A percentile compares a stretch with the other conserved stretches of the same genome.
Evolutionary conservation across 148 eudicot genomes (phyloP).

Genomic region (Simmondsia chinensis): DNA sequence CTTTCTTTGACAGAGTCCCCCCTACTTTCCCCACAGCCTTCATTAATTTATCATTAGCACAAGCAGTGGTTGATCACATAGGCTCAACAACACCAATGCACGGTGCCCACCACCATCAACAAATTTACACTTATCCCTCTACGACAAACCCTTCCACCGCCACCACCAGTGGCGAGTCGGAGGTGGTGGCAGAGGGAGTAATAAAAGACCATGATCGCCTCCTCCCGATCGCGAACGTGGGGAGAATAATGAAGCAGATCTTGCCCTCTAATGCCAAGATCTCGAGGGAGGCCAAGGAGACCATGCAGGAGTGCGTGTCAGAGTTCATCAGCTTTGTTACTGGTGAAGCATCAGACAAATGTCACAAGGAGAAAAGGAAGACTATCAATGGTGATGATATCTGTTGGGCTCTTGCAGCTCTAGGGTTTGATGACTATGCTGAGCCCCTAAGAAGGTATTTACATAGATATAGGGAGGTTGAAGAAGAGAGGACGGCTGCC

Average conservation of each 20-base stretch:
- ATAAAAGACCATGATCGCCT: constrained; percentile 61
- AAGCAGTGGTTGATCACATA: no score
- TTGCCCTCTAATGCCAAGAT: constrained; percentile 50
- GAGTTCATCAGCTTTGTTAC: constrained; percentile 78
- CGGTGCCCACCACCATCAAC: no score
- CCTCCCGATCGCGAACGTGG: constrained; percentile 69
- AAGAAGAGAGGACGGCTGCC: no score
- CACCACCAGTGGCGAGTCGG: no score
- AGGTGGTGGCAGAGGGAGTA: no score
- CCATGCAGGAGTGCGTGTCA: constrained; percentile 70
- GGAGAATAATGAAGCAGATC: constrained; percentile 68
- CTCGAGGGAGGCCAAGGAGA: constrained; percentile 74
- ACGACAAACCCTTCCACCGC: no score
- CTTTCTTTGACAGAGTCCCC: no score
- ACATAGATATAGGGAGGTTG: constrained; percentile 42
- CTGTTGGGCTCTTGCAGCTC: constrained; percentile 56
- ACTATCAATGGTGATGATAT: constrained; percentile 72
- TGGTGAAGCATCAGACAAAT: constrained; percentile 68
- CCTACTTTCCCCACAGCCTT: no score
- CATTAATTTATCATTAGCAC: no score
- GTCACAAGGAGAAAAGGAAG: constrained; percentile 71
- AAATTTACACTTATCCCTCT: no score
- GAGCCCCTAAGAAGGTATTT: constrained; percentile 50
- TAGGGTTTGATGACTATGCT: constrained; percentile 73
- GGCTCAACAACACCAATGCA: no score